These are phyloP conservation scores for Cucumis cinereus DNA, from an alignment of 306 rosid species.

Conservation along the genomic window DNA sequence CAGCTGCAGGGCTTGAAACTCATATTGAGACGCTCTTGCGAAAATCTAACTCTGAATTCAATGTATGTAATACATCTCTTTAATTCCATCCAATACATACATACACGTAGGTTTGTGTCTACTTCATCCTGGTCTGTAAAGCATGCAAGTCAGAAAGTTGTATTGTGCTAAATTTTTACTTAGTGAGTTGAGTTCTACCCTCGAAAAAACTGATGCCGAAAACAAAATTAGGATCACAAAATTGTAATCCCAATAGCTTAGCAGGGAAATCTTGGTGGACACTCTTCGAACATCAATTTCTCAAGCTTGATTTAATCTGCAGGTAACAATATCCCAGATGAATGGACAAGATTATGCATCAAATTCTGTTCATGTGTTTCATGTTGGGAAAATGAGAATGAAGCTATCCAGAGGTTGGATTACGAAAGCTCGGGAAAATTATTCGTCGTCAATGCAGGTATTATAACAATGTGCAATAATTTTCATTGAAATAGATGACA, in stretches of 20 bases:
- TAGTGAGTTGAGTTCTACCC: background rate
- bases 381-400: conserved; percentile 90
- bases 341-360: conserved; percentile 84
- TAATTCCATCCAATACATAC: background rate
- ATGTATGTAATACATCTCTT: conserved; percentile 39
- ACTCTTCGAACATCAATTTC: background rate
- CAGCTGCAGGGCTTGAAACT: conserved; percentile 72
- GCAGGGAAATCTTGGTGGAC: background rate
- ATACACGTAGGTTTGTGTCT: background rate
- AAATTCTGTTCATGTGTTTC: conserved; percentile 71
- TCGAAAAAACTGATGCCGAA: background rate
- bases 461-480: background rate
- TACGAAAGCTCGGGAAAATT: conserved; percentile 88
- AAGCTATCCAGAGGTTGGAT: conserved; percentile 96
- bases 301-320: conserved; percentile 9
- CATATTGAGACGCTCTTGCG: conserved; percentile 57
- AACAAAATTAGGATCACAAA: background rate
- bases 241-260: background rate
- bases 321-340: conserved; percentile 83
- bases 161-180: background rate
- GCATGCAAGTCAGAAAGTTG: background rate
- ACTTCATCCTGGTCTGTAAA: background rate
- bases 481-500: background rate
- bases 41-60: conserved; percentile 71
- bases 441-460: conserved; percentile 83